These are phyloP conservation scores for Herpetospermum pedunculosum DNA, from an alignment of 306 rosid species.

Conservation along the genomic window DNA sequence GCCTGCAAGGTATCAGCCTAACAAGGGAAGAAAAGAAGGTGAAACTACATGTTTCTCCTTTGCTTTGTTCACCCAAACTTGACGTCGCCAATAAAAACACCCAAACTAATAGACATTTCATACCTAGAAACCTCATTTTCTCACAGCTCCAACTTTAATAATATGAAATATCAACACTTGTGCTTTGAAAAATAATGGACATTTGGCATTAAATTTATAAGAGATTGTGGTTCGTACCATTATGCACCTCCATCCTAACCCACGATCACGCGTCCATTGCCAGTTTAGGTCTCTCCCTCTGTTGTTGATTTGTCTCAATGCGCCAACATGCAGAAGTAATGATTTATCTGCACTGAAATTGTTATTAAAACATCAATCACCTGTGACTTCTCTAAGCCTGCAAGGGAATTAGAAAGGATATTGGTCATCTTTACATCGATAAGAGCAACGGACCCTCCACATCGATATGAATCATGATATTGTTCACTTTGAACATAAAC, in stretches of 20 bases:
- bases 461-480: too few species aligned
- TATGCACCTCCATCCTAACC: slow-evolving; percentile 40
- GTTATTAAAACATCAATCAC: not conserved
- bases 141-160: too few species aligned
- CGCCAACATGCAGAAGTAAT: not conserved
- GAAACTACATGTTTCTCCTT: slow-evolving; percentile 37
- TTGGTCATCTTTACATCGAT: not conserved
- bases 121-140: slow-evolving; percentile 3
- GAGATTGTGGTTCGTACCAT: not conserved
- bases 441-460: too few species aligned
- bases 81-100: slow-evolving; percentile 15
- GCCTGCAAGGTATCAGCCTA: slow-evolving; percentile 80
- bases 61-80: slow-evolving; percentile 25
- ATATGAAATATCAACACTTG: too few species aligned
- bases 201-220: slow-evolving; percentile 4
- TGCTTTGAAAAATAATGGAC: not conserved
- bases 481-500: too few species aligned
- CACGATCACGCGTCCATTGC: slow-evolving; percentile 28
- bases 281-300: not conserved
- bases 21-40: slow-evolving; percentile 77
- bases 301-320: not conserved
- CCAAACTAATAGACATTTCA: slow-evolving; percentile 33
- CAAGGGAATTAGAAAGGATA: not conserved
- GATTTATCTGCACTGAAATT: slow-evolving; percentile 1
- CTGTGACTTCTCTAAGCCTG: not conserved